A percentile compares a stretch with the other conserved stretches of the same genome.
Evolutionary conservation across 176 grass and related monocot species (phyloP).

Genomic region (Typha latifolia): DNA sequence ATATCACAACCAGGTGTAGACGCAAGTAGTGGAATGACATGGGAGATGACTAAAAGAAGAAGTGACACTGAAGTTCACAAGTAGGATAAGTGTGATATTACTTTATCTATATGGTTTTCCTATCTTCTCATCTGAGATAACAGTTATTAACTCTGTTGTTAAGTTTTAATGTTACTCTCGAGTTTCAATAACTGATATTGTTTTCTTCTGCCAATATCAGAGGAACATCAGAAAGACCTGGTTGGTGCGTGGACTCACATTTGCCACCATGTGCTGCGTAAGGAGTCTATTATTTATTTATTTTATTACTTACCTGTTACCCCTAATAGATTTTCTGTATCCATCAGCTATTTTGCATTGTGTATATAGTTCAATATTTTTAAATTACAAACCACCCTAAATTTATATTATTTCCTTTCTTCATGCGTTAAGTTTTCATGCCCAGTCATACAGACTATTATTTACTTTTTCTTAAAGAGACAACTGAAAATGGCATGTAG

Average conservation of each 20-base stretch:
- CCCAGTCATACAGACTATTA: background rate
- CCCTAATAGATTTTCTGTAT: background rate
- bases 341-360: no score
- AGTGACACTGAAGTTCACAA: conserved; percentile 10
- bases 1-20: conserved; percentile 19
- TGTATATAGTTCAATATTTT: no score
- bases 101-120: background rate
- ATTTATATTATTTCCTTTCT: no score
- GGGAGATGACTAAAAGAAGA: conserved; percentile 21
- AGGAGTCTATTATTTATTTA: background rate
- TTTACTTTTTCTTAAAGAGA: background rate
- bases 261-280: conserved; percentile 1
- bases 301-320: background rate
- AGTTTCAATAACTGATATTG: background rate
- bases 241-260: background rate
- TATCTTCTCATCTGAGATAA: background rate
- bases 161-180: background rate
- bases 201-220: background rate
- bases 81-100: background rate
- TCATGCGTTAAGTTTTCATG: no score
- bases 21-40: background rate
- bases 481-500: background rate
- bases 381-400: no score
- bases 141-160: background rate
- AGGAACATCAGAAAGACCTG: background rate